Base-by-base conservation (phyloP, 177 flowering plant species). In the Vitis hybrid region DNA sequence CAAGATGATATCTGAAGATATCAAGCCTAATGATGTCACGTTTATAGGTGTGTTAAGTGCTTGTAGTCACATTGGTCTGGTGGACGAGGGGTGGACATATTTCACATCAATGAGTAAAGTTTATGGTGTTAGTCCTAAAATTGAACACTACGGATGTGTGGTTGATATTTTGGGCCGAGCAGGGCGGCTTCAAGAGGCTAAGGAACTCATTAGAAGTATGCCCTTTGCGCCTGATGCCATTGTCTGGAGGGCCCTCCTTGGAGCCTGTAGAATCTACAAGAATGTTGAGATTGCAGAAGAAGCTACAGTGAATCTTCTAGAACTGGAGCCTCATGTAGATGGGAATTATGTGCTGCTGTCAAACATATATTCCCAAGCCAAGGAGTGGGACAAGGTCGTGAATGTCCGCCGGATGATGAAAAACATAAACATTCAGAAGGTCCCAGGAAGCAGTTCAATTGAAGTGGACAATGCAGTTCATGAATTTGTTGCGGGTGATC, bases 121-220 rank as follows among this genome's bases (percentile, higher is more conserved):
- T 54, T 76, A 78, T 72, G 73, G 72, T 40, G 50, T 82, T 15
- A 57, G 54, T 18, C 87, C 84, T 13, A 78, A 77, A 64, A 52
- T 82, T 46, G 84, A 78, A 63, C 87, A 84, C 55, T 82, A 84
- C 70, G 84, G 83, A 65, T 81, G 83, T 60, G 74, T 84, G 76
- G 79, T 82, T 63, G 85, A 84, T 68, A 71, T 84, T 57, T 73
- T 84, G 54, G 75, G 83, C 27, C 74, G 87, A 67, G 76, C 75
- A 52, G 85, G 27, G 87, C 73, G 80, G 32, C 52, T 24, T 24
- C 3, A 69, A 48, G 84, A 72, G 48, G 87, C 87, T 1, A 75
- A 66, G 70, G 73, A 70, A 52, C 68, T 82, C 59, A 74, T 84
- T 15, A 57, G 3, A 24, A 75, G 60, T 52, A 83, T 83, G 86